Evolutionary conservation across 2,329 filamentous ascomycete genomes (phyloP), one percentile per base, ranked within the genome.

Genomic region (Nemania sp.): DNA sequence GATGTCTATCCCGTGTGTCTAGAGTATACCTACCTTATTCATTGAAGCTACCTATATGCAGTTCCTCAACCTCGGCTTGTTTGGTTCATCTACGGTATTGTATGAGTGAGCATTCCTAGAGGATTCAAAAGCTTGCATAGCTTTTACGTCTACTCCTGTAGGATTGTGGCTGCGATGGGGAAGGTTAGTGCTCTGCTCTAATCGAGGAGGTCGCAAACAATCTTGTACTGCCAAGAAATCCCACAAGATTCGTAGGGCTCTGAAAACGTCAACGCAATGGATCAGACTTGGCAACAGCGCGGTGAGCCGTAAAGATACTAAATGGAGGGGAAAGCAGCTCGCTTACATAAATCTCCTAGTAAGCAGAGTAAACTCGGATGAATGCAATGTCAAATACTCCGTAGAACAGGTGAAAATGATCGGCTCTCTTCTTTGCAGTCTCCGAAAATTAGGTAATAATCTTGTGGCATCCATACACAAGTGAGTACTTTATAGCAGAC

Each of bases 311-410:
- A 46, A 52, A 52, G 34, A 52, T 52, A 46, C 33, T 45, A 52
- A 52, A 41, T 24, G 26, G 33, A 52, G 34, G 41, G 34, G 48
- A 44, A 44, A 24, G 40, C 39, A 40, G 37, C 45, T 51, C 15
- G 40, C 49, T 45, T 51, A 33, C 41, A 51, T 51, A n/a, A 51
- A 51, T 52, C 49, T 46, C 49, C 41, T 46, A 52, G 49, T 52
- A 52, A 46, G 42, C 42, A 46, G 42, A 46, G 34, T 26, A 23
- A 42, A 41, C 19, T 26, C 20, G 36, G 47, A 52, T 42, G 26
- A 49, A 34, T 49, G 37, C 47, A 30, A 49, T 49, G 37, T 49
- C 28, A 41, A 41, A 49, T 47, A 30, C 23, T n/a, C n/a, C n/a
- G n/a, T n/a, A n/a, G n/a, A 47, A 33, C 22, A 47, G 44, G 31